A percentile compares a stretch with the other conserved stretches of the same genome.
These are phyloP conservation scores for Tagetes patula DNA, from an alignment of 129 eudicot genomes.

Conservation along the genomic window DNA sequence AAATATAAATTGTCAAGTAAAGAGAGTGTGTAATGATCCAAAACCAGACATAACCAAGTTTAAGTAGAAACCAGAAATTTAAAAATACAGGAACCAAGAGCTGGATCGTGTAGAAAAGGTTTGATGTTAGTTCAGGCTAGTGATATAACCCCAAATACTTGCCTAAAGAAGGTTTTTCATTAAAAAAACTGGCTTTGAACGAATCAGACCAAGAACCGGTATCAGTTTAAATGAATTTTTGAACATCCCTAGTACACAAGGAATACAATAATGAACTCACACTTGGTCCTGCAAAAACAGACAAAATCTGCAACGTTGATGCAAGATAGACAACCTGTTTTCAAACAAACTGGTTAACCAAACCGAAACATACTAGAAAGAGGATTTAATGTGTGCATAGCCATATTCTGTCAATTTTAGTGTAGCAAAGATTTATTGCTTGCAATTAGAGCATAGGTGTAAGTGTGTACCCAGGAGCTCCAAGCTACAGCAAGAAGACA, in stretches of 20 bases:
- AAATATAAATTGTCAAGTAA: background rate
- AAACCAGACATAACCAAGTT: background rate
- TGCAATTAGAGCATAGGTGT: slow-evolving; percentile 8
- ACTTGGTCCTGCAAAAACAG: slow-evolving; percentile 64
- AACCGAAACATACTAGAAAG: slow-evolving; percentile 3
- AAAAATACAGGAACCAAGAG: slow-evolving; percentile 2
- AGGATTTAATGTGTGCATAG: background rate
- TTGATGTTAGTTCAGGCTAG: background rate
- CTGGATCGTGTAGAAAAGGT: background rate
- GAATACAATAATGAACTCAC: slow-evolving; percentile 44
- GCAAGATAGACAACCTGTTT: slow-evolving; percentile 73
- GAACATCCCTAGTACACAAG: background rate
- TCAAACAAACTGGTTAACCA: slow-evolving; percentile 13
- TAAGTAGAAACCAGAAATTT: background rate
- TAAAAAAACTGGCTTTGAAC: background rate
- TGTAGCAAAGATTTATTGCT: background rate
- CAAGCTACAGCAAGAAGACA: slow-evolving; percentile 71
- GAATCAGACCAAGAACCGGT: background rate
- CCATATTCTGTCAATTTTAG: background rate
- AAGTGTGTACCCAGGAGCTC: slow-evolving; percentile 68
- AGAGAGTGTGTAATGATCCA: background rate
- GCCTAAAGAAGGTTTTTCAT: background rate
- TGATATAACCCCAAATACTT: background rate
- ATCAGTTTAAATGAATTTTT: background rate
- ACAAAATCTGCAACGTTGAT: slow-evolving; percentile 48